Base-by-base conservation (phyloP, 371 early-diverging fungal species). In the Syncephalastrum sp. region DNA sequence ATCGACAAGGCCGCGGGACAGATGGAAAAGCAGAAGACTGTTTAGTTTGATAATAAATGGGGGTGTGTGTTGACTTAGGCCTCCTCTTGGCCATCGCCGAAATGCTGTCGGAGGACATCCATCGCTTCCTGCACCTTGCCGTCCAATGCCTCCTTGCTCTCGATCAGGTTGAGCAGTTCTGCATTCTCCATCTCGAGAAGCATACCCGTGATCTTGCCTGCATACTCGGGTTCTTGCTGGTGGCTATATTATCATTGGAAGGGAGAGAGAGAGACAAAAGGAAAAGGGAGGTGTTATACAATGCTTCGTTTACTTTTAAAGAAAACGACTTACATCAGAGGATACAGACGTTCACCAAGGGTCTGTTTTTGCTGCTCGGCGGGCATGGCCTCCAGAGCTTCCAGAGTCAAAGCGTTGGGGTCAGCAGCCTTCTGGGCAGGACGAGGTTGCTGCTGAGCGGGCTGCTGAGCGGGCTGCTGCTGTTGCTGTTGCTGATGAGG, bases 151-250 rank as follows among this genome's bases (percentile, higher is more conserved):
- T 79, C 85, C 65, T 73, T 72, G 70, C 82, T 82, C 75, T 95
- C 95, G 47, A 97, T 68, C 56, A 98, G 70, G 74, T 91, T 88
- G 65, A 97, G 72, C 51, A 97, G 77, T 78, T 97, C 97, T 59
- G 84, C 79, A 70, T 93, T 93, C 69, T 97, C 96, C 97, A 97
- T 97, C 81, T 98, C 98, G 57, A 98, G 81, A 51, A 98, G 82
- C 97, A 98, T 98, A 61, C 98, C 98, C 15, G 98, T 98, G 69
- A 98, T 93, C 90, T 98, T 98, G 71, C 95, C 94, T 61, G 97
- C 95, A 59, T 77, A 75, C 50, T 84, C 84, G 57, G 86, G 88
- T 70, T 92, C 85, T 65, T 74, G 79, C 51, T 61, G 60, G 43
- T 65, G 51, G 19, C 64, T 64, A 47, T 14, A 53, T 29, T 42